phyloP scores from a whole-genome alignment of 495 filamentous ascomycete genomes.

The Penicillium lividum region DNA sequence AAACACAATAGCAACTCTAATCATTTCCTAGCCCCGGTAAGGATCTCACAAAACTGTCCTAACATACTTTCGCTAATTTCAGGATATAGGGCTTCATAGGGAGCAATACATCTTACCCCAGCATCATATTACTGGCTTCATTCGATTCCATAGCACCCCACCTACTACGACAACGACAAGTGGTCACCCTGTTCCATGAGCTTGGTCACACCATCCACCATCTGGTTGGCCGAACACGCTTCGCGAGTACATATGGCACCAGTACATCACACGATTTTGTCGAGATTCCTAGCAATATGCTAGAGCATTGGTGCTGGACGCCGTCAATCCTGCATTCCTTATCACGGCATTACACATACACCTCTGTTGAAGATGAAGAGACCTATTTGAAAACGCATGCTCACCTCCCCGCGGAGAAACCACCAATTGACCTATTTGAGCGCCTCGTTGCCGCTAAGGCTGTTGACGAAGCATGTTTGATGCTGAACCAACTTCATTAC shows the following conservation, averaged over 20 bases:
- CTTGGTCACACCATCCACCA: conserved; percentile 1
- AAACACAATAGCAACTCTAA: background rate
- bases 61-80: background rate
- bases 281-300: background rate
- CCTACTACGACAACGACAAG: background rate
- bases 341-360: conserved; percentile 1
- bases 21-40: background rate
- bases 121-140: background rate
- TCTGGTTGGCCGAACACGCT: background rate
- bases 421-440: background rate
- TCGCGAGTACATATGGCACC: background rate
- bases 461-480: background rate
- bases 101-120: background rate
- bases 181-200: background rate
- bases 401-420: background rate
- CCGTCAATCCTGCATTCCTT: background rate
- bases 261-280: background rate
- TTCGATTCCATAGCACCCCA: background rate
- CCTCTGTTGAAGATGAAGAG: background rate
- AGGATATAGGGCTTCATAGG: background rate
- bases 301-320: background rate
- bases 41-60: background rate
- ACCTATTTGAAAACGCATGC: background rate
- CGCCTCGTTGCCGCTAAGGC: background rate
- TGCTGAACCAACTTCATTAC: background rate